Evolutionary conservation across 768 basidiomycete genomes (phyloP).

Genomic region (Lactarius akahatsu): DNA sequence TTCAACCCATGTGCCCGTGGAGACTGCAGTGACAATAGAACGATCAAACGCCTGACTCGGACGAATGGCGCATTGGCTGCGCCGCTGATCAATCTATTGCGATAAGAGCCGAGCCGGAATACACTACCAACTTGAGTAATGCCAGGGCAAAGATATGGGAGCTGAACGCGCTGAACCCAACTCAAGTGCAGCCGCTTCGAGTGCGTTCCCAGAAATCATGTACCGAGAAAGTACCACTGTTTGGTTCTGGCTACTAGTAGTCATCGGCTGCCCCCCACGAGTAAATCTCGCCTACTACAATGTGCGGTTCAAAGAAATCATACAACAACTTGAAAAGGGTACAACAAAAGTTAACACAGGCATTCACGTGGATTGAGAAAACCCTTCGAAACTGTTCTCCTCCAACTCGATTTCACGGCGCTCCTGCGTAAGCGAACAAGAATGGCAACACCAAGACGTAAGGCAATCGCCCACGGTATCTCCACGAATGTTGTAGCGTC

Average conservation of each 20-base stretch:
- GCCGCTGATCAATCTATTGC: too few relatives aligned
- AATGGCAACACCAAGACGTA: constrained; percentile 42
- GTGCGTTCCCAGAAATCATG: not conserved
- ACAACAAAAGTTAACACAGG: not conserved
- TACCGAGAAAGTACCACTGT: not conserved
- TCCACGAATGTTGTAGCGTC: constrained; percentile 49
- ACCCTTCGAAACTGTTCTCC: constrained; percentile 38
- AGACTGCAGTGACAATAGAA: too few relatives aligned
- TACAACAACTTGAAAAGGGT: not conserved
- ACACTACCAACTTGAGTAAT: too few relatives aligned
- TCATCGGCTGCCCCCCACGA: not conserved
- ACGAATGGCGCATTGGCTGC: too few relatives aligned
- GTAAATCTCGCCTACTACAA: not conserved
- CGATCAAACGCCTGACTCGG: too few relatives aligned
- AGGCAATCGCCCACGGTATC: constrained; percentile 43
- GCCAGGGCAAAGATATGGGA: too few relatives aligned
- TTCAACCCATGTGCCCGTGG: too few relatives aligned
- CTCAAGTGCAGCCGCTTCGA: too few relatives aligned
- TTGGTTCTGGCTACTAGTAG: not conserved
- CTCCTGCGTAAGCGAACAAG: constrained; percentile 52
- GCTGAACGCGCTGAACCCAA: too few relatives aligned
- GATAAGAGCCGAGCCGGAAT: too few relatives aligned
- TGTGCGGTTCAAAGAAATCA: not conserved
- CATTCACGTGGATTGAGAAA: not conserved
- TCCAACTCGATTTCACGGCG: constrained; percentile 48